A percentile compares a stretch with the other conserved stretches of the same genome.
Evolutionary conservation across 1,139 yeast species (phyloP).

Genomic region (Kurtzmaniella natalensis): DNA sequence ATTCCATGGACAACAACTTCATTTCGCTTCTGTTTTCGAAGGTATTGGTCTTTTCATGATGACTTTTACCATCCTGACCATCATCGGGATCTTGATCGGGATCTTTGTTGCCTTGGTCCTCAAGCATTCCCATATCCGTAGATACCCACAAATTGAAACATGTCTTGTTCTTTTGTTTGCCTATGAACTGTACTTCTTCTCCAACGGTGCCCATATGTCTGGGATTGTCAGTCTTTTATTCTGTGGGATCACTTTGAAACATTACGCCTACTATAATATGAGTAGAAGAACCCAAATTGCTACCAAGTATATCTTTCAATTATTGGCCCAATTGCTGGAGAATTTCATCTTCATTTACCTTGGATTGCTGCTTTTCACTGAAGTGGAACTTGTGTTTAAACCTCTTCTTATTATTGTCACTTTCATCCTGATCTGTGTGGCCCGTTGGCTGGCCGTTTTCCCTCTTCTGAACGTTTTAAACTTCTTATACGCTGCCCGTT

Average conservation of each 20-base stretch:
- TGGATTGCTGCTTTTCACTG: conserved; percentile 92
- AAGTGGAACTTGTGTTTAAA: conserved; percentile 90
- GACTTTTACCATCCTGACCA: conserved; percentile 89
- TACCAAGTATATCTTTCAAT: conserved; percentile 88
- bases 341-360: conserved; percentile 94
- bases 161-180: conserved; percentile 88
- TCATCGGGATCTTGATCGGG: conserved; percentile 87
- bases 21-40: conserved; percentile 75
- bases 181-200: conserved; percentile 93
- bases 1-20: conserved; percentile 80
- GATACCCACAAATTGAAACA: conserved; percentile 95
- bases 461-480: conserved; percentile 85
- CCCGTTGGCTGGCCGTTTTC: conserved; percentile 97
- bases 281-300: conserved; percentile 96
- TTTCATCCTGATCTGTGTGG: conserved; percentile 84
- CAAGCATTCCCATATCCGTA: conserved; percentile 87
- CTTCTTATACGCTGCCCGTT: conserved; percentile 64
- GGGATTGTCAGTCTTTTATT: conserved; percentile 94
- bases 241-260: conserved; percentile 95
- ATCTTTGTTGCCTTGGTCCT: conserved; percentile 82
- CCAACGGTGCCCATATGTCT: conserved; percentile 98
- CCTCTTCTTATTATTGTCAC: conserved; percentile 90
- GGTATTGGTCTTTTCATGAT: conserved; percentile 92
- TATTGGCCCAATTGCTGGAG: conserved; percentile 91
- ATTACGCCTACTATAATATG: conserved; percentile 97